phyloP scores from a whole-genome alignment of 192 early-diverging fungal genomes.

The Phlyctochytrium planicorne region DNA sequence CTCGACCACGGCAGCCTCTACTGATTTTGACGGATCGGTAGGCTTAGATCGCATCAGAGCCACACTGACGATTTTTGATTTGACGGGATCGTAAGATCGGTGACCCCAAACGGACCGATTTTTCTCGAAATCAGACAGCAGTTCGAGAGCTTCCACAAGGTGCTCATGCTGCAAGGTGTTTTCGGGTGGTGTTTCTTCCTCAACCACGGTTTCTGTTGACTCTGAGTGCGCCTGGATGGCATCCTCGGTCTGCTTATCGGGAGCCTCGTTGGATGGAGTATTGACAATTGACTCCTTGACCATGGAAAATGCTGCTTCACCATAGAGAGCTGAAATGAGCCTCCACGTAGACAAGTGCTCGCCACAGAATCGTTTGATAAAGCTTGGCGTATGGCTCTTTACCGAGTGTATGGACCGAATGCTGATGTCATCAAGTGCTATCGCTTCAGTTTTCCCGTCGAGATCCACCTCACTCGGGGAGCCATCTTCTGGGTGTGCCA shows the following conservation, averaged over 20 bases:
- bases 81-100: neutral
- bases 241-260: neutral
- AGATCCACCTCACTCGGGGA: no score
- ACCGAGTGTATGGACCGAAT: neutral
- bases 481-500: no score
- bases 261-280: no score
- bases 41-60: neutral
- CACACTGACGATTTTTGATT: neutral
- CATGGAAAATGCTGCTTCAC: neutral
- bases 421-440: neutral
- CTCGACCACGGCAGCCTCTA: neutral
- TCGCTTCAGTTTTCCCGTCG: no score
- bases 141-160: constrained; percentile 6
- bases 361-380: neutral
- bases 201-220: neutral
- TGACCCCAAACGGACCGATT: neutral
- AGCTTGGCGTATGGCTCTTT: neutral
- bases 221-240: neutral
- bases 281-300: neutral
- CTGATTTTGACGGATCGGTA: neutral
- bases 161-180: constrained; percentile 1
- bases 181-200: neutral
- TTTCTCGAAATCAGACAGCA: neutral
- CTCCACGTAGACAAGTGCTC: neutral
- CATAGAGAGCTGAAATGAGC: neutral